phyloP scores from a whole-genome alignment of 352 stramenopile species.

The Lagenidium giganteum region DNA sequence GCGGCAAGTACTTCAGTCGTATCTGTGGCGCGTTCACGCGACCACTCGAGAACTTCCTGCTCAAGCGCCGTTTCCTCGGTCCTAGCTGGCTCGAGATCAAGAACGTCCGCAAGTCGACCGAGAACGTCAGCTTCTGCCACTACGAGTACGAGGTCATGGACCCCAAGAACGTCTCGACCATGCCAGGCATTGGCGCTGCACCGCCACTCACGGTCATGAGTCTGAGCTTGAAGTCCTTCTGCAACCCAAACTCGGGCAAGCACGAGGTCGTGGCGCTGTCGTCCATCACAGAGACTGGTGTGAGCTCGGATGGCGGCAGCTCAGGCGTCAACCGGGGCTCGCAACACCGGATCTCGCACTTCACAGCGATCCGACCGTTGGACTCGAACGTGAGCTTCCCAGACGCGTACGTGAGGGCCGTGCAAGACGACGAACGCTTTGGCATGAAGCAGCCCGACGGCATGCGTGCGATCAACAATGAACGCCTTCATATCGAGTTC shows the following conservation, averaged over 20 bases:
- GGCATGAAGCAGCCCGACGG: conserved; percentile 33
- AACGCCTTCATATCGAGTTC: conserved; percentile 64
- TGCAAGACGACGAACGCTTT: conserved; percentile 58
- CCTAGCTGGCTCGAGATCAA: conserved; percentile 97
- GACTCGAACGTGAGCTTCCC: conserved; percentile 64
- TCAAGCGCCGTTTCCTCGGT: conserved; percentile 97
- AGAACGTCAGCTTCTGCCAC: conserved; percentile 90
- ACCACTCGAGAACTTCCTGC: conserved; percentile 96
- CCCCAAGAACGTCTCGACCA: conserved; percentile 87
- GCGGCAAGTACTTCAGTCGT: conserved; percentile 90
- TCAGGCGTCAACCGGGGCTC: too few species aligned
- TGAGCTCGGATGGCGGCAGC: conserved; percentile 56
- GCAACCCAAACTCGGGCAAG: conserved; percentile 95
- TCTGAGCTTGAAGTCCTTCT: conserved; percentile 97
- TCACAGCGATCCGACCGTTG: conserved; percentile 76
- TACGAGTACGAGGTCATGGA: conserved; percentile 91
- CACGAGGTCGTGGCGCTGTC: conserved; percentile 93
- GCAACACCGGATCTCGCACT: conserved; percentile 56
- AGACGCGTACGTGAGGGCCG: conserved; percentile 42
- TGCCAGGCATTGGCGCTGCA: conserved; percentile 58
- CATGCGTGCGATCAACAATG: conserved; percentile 26
- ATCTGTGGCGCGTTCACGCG: conserved; percentile 95
- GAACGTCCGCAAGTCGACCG: conserved; percentile 64
- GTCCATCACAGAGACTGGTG: conserved; percentile 67
- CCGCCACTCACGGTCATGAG: conserved; percentile 93